Evolutionary conservation across 192 early-diverging fungal genomes (phyloP).

Genomic region (Rhizophagus prolifer): DNA sequence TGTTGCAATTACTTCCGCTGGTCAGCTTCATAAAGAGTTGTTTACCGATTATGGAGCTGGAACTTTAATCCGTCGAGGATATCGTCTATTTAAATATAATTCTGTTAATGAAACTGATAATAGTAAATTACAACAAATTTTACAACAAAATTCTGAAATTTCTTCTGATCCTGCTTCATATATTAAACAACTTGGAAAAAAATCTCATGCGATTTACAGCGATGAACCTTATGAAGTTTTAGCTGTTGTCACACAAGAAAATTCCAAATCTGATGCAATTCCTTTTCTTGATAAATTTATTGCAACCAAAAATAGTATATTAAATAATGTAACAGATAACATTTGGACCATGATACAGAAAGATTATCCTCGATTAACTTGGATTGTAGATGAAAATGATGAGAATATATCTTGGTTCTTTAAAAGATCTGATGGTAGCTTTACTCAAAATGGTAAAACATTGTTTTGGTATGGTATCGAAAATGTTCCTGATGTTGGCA

Average conservation of each 20-base stretch:
- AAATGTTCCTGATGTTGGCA: slow-evolving; percentile 76
- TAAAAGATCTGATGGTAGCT: slow-evolving; percentile 89
- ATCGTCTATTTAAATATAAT: slow-evolving; percentile 78
- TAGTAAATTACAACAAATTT: slow-evolving; percentile 76
- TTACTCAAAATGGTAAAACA: slow-evolving; percentile 69
- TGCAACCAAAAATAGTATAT: slow-evolving; percentile 74
- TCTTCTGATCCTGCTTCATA: slow-evolving; percentile 70
- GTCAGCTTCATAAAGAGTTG: slow-evolving; percentile 98
- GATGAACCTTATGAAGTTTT: slow-evolving; percentile 94
- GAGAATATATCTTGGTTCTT: slow-evolving; percentile 93
- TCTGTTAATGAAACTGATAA: slow-evolving; percentile 70
- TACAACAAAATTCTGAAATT: slow-evolving; percentile 73
- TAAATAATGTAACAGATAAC: slow-evolving; percentile 97
- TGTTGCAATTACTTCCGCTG: slow-evolving; percentile 98
- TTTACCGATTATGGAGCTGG: slow-evolving; percentile 98
- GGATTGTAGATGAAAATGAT: slow-evolving; percentile 78
- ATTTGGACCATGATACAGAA: slow-evolving; percentile 86
- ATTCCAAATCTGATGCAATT: slow-evolving; percentile 40
- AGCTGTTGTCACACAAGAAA: slow-evolving; percentile 71
- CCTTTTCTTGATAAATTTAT: slow-evolving; percentile 90
- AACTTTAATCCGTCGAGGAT: slow-evolving; percentile 94
- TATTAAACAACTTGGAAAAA: slow-evolving; percentile 63
- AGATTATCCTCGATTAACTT: slow-evolving; percentile 80
- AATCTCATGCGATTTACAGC: slow-evolving; percentile 74
- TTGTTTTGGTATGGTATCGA: slow-evolving; percentile 94